Base-by-base conservation (phyloP, 208 protist species). In the Leishmania aethiopica region DNA sequence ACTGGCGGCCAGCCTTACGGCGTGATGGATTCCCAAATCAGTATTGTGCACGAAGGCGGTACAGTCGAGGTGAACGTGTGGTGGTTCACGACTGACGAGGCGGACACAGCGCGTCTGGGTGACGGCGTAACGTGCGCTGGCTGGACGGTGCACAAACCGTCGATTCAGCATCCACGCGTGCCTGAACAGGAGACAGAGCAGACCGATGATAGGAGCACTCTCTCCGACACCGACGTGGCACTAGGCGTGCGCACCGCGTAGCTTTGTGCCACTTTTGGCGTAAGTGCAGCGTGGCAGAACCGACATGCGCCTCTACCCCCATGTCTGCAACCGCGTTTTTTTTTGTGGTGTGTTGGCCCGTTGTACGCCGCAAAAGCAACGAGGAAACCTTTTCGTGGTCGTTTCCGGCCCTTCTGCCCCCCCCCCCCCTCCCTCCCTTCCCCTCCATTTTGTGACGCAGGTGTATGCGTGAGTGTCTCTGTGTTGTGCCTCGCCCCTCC, bases 1-100 rank as follows among this genome's bases (percentile, higher is more conserved):
- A 86, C 86, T 17, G 92, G 92, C 15, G 77, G 70, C 40, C 91
- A 96, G 74, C 88, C 94, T 42, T 42, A 84, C 45, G 92, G 89
- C 15, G 67, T 80, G 19, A 49, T 80, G 35, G 79, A 85, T 5
- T 57, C 80, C n/a, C 49, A 89, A 42, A 47, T 94, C 37, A 74
- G 22, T 11, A 37, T 93, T 37, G 82, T 84, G 37, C 88, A 93
- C 78, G 94, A 94, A 59, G 91, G 92, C 15, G 90, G 90, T 25
- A 60, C 70, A 66, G 60, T 81, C 32, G 62, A 67, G 28, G 80
- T 97, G 2, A 53, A 5, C 10, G 77, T 95, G 35, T 42, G 78
- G 28, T 84, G 85, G 84, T 84, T 79, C 42, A 95, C 92, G 0
- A 78, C 88, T 10, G 82, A 85, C 42, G 71, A 79, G 28, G 17